phyloP scores from a whole-genome alignment of 2,329 filamentous ascomycete genomes.

The Tolypocladium ophioglossoides region DNA sequence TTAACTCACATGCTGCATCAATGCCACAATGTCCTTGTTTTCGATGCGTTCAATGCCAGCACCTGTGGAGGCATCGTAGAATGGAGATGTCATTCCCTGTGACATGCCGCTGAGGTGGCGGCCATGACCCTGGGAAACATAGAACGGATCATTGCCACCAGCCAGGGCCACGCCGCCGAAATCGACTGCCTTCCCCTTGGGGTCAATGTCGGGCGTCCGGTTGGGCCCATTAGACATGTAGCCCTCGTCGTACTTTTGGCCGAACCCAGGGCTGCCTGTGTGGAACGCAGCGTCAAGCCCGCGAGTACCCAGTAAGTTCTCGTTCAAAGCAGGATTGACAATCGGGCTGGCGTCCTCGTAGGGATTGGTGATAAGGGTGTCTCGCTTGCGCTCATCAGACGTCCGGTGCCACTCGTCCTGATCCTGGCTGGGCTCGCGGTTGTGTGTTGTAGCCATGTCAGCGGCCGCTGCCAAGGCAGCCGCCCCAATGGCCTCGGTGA shows the following conservation, averaged over 20 bases:
- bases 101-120: slow-evolving; percentile 81
- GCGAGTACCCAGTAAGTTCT: slow-evolving; percentile 33
- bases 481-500: slow-evolving; percentile 42
- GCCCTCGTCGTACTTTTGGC: slow-evolving; percentile 67
- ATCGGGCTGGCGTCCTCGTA: slow-evolving; percentile 56
- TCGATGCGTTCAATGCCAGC: slow-evolving; percentile 84
- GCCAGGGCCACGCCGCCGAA: slow-evolving; percentile 40
- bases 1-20: slow-evolving; percentile 82
- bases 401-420: slow-evolving; percentile 55
- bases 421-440: slow-evolving; percentile 44
- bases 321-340: slow-evolving; percentile 41
- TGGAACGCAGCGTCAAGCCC: slow-evolving; percentile 34
- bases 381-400: slow-evolving; percentile 52
- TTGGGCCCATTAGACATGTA: slow-evolving; percentile 71
- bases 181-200: slow-evolving; percentile 45
- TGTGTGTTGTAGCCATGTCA: slow-evolving; percentile 34
- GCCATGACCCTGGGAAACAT: slow-evolving; percentile 41
- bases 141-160: slow-evolving; percentile 55
- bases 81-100: slow-evolving; percentile 77
- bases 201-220: slow-evolving; percentile 40
- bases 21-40: slow-evolving; percentile 88
- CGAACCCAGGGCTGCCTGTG: slow-evolving; percentile 45
- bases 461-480: slow-evolving; percentile 43
- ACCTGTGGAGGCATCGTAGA: slow-evolving; percentile 85
- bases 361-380: slow-evolving; percentile 56